Percentiles rank a stretch among this genome's conserved stretches.
Conservation (phyloP, 257 asterid species). For the Przewalskia tangutica region DNA sequence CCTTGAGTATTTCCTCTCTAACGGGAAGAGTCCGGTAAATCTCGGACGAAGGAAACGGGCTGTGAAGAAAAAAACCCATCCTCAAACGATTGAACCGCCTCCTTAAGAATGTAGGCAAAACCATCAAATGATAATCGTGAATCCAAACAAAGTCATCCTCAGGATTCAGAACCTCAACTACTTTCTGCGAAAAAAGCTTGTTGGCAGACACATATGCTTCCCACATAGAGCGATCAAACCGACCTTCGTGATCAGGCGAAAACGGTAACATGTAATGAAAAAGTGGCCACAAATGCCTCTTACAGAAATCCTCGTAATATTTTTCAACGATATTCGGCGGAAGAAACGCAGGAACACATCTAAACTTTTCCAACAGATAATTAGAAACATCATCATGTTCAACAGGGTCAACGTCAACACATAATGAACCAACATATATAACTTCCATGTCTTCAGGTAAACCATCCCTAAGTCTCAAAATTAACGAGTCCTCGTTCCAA, state of each 20-base stretch:
- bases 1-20: constrained; percentile 80
- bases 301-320: constrained; percentile 74
- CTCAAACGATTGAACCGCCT: constrained; percentile 62
- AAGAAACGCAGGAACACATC: constrained; percentile 62
- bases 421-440: constrained; percentile 55
- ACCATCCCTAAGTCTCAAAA: constrained; percentile 70
- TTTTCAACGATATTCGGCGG: constrained; percentile 47
- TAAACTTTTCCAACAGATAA: constrained; percentile 54
- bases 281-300: constrained; percentile 76
- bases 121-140: constrained; percentile 86
- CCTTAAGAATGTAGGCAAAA: constrained; percentile 73
- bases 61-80: constrained; percentile 91
- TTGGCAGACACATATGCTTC: constrained; percentile 72
- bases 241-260: constrained; percentile 62
- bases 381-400: constrained; percentile 73
- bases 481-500: constrained; percentile 76
- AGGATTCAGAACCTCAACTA: constrained; percentile 71
- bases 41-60: constrained; percentile 95
- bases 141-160: constrained; percentile 83
- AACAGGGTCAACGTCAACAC: constrained; percentile 60
- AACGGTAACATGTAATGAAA: constrained; percentile 74
- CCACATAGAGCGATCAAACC: constrained; percentile 69
- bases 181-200: constrained; percentile 65
- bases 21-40: constrained; percentile 83
- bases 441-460: constrained; percentile 79